These are phyloP conservation scores for Mucor saturninus DNA, from an alignment of 371 early-diverging fungal species.

Conservation along the genomic window DNA sequence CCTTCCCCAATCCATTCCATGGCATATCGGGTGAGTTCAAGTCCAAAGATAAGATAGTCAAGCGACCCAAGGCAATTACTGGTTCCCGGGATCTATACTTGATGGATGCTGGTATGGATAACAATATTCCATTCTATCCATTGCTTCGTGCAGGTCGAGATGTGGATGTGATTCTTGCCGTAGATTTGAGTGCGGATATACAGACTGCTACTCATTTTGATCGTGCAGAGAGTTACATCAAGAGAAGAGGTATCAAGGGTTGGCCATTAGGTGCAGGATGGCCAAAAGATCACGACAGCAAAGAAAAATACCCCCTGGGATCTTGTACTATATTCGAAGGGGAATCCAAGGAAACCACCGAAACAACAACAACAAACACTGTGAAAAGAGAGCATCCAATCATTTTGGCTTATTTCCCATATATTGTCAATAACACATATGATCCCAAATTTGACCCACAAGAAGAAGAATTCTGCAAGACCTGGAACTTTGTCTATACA, in stretches of 20 bases:
- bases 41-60: constrained; percentile 10
- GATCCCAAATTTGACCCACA: constrained; percentile 64
- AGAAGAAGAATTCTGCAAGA: constrained; percentile 63
- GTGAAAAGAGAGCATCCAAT: constrained; percentile 24
- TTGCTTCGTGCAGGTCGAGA: constrained; percentile 64
- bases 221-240: constrained; percentile 61
- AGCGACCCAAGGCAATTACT: constrained; percentile 29
- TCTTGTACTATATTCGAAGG: constrained; percentile 37
- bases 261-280: constrained; percentile 51
- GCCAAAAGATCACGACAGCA: constrained; percentile 25
- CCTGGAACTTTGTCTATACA: constrained; percentile 68
- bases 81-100: constrained; percentile 49
- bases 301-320: constrained; percentile 32
- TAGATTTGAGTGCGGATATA: constrained; percentile 73
- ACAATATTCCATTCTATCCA: constrained; percentile 77
- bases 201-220: constrained; percentile 67
- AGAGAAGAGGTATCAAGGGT: constrained; percentile 50
- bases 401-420: constrained; percentile 64
- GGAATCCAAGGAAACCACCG: constrained; percentile 31
- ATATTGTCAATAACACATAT: constrained; percentile 56
- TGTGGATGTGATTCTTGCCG: constrained; percentile 68
- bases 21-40: constrained; percentile 26
- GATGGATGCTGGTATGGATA: constrained; percentile 79
- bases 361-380: constrained; percentile 6
- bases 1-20: constrained; percentile 62